Evolutionary conservation across 495 filamentous ascomycete species (phyloP), one percentile per base, ranked within the genome.

Genomic region (Aspergillus cavernicola): DNA sequence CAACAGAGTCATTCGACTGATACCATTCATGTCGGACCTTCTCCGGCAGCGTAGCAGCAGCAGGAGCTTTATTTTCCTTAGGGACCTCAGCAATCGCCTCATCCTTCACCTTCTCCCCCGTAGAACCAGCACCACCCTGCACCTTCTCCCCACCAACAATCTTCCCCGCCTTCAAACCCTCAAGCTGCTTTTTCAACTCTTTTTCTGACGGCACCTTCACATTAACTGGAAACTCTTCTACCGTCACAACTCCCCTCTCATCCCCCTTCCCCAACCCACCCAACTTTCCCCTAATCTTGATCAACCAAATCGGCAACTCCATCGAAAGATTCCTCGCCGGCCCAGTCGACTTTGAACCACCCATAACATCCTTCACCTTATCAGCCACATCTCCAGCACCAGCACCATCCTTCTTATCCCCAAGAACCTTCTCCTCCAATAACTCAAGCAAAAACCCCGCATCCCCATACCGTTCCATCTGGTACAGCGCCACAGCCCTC

Each of bases 1-100:
- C 80, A 23, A 91, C 83, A 13, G 72, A 78, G 3, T 83, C 78
- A 6, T 63, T 60, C 3, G 82, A 87, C 60, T 92, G 89, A 70
- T 89, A 91, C 85, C 86, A 91, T 47, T 92, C 89, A 59, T 90
- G 80, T 10, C 87, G 78, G 53, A 90, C 82, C 66, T 88, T 88
- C 12, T 67, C 60, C 28, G 60, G 50, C 4, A 40, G 24, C 43
- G 56, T 16, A n/a, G 59, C 23, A 47, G 43, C 46, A 9, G 57
- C 46, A 0, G 52, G 37, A 16, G 56, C 31, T 10, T 50, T n/a
- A 26, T 22, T 45, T 24, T 52, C 44, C 6, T 43, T 24, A 4
- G 35, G 26, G 33, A 24, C 46, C 26, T 52, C 48, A 28, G 43
- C 49, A 52, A 22, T 50, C 39, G 58, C 58, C 51, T 65, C 59